Base-by-base conservation (phyloP, 768 basidiomycete species). In the Cyathus striatus region DNA sequence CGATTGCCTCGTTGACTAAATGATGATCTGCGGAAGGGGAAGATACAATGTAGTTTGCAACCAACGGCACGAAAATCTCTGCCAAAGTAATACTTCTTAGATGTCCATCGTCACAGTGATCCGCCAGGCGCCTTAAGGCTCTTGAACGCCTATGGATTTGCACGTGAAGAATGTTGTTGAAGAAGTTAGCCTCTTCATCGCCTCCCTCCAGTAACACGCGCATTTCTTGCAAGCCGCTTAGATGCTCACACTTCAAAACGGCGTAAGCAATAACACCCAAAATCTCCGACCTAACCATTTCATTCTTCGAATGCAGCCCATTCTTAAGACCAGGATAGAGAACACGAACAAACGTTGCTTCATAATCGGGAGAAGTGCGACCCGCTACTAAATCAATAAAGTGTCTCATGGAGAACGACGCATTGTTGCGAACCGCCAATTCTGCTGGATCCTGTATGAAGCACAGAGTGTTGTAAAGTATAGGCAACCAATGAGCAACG, bases 121-220 rank as follows among this genome's bases (percentile, higher is more conserved):
- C 92, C 4, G 79, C 80, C 16, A 97, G 76, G n/a, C 91, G 74
- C 12, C 88, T 78, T 22, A 96, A 70, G 2, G 95, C 94, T 46
- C 95, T 69, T 1, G 83, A 81, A 18, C 95, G 82, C 49, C 94
- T 81, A 60, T 97, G 94, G 2, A 86, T 66, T 63, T 99, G 96
- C 34, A 98, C 79, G 57, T 99, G 96, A 41, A 86, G 79, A 38
- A 97, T 81, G 61, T 99, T 99, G 70, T 84, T 85, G 76, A 99
- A 98, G 68, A 98, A 94, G 57, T 86, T 93, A 23, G 91, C 92
- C 61, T 99, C 95, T 38, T 88, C 84, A 56, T 98, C 93, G 1
- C 90, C 94, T 14, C 73, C 80, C 6, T 88, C 90, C 23, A 97
- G 73, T 5, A 98, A 64, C 9, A 81, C 73, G 18, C 68, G 78